Conservation (phyloP, 805 yeast genomes). For the Schwanniomyces vanrijiae region DNA sequence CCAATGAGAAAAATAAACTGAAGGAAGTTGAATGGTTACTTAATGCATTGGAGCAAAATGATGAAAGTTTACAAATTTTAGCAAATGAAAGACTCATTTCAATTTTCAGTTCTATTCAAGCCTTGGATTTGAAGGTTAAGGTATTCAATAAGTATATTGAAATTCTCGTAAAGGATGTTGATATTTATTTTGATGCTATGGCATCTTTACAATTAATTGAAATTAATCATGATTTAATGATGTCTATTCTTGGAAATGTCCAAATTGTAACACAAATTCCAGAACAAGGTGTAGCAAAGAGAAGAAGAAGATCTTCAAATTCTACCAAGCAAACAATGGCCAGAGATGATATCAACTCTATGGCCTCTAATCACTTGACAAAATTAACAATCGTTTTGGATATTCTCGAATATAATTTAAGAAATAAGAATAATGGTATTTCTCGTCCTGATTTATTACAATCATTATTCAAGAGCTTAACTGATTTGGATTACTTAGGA, state of each 20-base stretch:
- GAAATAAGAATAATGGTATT: constrained; percentile 26
- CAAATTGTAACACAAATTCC: constrained; percentile 52
- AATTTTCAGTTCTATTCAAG: constrained; percentile 55
- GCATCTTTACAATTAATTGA: constrained; percentile 54
- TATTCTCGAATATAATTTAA: constrained; percentile 58
- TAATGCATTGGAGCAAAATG: constrained; percentile 43
- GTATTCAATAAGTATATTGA: constrained; percentile 50
- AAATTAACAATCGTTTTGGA: constrained; percentile 80
- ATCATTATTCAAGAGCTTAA: constrained; percentile 58
- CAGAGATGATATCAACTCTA: constrained; percentile 63
- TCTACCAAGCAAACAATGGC: constrained; percentile 75
- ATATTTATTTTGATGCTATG: constrained; percentile 33
- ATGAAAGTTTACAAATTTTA: constrained; percentile 37
- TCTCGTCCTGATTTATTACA: constrained; percentile 48
- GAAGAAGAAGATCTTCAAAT: constrained; percentile 80
- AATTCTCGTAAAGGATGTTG: constrained; percentile 51
- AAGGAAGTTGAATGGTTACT: constrained; percentile 63
- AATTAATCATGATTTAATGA: constrained; percentile 57
- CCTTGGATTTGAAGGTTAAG: constrained; percentile 54
- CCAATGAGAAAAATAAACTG: constrained; percentile 51
- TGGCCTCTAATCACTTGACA: constrained; percentile 77
- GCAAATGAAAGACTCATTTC: constrained; percentile 52
- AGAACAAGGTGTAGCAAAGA: constrained; percentile 58
- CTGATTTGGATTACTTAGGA: constrained; percentile 81
- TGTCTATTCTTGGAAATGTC: constrained; percentile 56